Evolutionary conservation across 1,284 basidiomycete species (phyloP), one percentile per base, ranked within the genome.

Genomic region (Cryptococcus jaspeensis): DNA sequence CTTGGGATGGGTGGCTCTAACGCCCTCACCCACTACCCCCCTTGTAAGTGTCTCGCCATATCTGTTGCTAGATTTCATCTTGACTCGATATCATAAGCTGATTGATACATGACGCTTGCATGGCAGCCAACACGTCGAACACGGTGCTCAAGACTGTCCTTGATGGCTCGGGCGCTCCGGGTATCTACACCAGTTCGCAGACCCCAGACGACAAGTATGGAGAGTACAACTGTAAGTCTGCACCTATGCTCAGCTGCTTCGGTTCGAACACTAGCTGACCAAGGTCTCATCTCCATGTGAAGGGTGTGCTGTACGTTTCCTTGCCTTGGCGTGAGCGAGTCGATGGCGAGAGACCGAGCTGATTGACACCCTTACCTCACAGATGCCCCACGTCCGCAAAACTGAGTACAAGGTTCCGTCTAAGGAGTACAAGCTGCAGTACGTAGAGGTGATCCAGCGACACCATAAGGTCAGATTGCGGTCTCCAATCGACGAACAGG

Each of bases 381-480:
- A 67, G 65, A 72, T 71, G 69, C 69, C 69, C 2, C 69, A 71
- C 43, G 67, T 71, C 1, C 51, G 67, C 36, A 50, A 45, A 35
- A 55, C 42, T 28, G 69, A 71, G 52, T 71, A 71, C 58, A 42
- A 51, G 22, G 46, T 53, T 0, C 67, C 65, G 0, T 52, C 60
- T 1, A 37, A 53, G 4, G 65, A 65, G 12, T 71, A 68, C 48
- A 25, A 60, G 39, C 63, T 73, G 16, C 43, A 63, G 35, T 74
- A 74, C 52, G 58, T 73, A 48, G 71, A 74, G 52, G 68, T 72
- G 16, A 70, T 74, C 40, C 70, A 74, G 53, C 57, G 73, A 16
- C 73, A 74, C 53, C 70, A 73, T 63, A 74, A 74, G 54, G 62
- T 62, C n/a, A 36, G 39, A 20, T 28, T 13, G 15, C 46, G 16